Base-by-base conservation (phyloP, 768 basidiomycete species). In the Lactarius vividus region DNA sequence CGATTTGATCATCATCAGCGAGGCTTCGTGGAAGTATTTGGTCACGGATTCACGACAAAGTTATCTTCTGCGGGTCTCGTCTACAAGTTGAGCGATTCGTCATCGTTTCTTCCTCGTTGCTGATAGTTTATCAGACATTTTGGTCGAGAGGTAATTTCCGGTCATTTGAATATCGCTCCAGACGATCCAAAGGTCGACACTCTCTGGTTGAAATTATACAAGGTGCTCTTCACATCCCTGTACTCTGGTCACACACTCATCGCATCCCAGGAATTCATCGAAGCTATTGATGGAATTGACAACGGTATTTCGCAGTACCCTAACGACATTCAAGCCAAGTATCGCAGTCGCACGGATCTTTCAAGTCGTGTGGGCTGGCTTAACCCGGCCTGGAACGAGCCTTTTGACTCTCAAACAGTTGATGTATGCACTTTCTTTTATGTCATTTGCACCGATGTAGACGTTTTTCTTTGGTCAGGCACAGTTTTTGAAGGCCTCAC, bases 1-100 rank as follows among this genome's bases (percentile, higher is more conserved):
- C 83, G 89, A 44, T 99, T 94, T 75, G 96, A 99, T 76, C 96
- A 99, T 74, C 96, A 99, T 74, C 96, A 99, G 73, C 86, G 96
- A 49, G 95, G 91, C 0, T 99, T 99, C 76, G 81, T 80, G 7
- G 91, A 96, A 74, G 84, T 91, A 29, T 97, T 99, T 74, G 96
- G 94, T 2, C 80, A 89, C 69, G 94, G 91, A 11, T 94, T 91
- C 73, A 78, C 77, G 26, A 98, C 94, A 62, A 99, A 98, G 79
- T 78, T 99, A 39, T 92, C 89, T 26, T 93, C 91, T 18, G 96
- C 96, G 2, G 96, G 96, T 16, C 79, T 99, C 69, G 84, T 99
- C 39, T 98, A 96, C 85, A 99, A 98, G 96, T 93, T 71, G 64
- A 86, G 26, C 1, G 26, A 58, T 56, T 35, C 28, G 33, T 35